A percentile compares a stretch with the other conserved stretches of the same genome.
Conservation (phyloP, 352 stramenopile species). For the Phytophthora cactorum region DNA sequence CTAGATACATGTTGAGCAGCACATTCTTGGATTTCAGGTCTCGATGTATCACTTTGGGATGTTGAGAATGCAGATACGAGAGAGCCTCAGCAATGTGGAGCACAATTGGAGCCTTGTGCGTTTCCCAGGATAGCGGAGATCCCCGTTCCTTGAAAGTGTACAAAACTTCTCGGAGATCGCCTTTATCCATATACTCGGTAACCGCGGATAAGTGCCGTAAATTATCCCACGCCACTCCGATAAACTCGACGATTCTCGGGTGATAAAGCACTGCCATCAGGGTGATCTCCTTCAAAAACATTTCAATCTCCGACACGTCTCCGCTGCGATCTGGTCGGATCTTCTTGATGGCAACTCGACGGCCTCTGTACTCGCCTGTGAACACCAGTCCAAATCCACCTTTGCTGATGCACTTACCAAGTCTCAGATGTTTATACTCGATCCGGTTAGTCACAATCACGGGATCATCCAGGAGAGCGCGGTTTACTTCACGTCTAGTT, state of each 20-base stretch:
- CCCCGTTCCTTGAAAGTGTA: conserved; percentile 47
- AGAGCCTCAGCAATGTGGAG: conserved; percentile 66
- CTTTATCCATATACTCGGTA: conserved; percentile 71
- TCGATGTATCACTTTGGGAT: conserved; percentile 58
- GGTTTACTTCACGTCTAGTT: conserved; percentile 21
- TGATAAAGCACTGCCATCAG: conserved; percentile 50
- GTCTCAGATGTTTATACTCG: conserved; percentile 33
- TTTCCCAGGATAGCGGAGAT: conserved; percentile 43
- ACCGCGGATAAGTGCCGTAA: conserved; percentile 56
- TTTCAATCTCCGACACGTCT: conserved; percentile 33
- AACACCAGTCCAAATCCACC: conserved; percentile 43
- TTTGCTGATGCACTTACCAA: conserved; percentile 42
- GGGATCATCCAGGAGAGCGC: conserved; percentile 29
- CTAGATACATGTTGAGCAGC: conserved; percentile 44
- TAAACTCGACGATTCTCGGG: conserved; percentile 41
- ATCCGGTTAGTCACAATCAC: conserved; percentile 47
- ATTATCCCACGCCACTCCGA: conserved; percentile 46
- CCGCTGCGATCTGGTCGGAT: conserved; percentile 32
- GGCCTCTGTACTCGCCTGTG: conserved; percentile 31
- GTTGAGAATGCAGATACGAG: conserved; percentile 62
- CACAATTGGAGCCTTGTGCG: conserved; percentile 51
- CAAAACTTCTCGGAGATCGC: conserved; percentile 63
- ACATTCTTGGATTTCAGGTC: conserved; percentile 58
- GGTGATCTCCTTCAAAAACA: conserved; percentile 38
- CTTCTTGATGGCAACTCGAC: conserved; percentile 41